Percentiles rank a stretch among this genome's conserved stretches.
These are phyloP conservation scores for Penicillium nucicola DNA, from an alignment of 495 filamentous ascomycete species.

Conservation along the genomic window DNA sequence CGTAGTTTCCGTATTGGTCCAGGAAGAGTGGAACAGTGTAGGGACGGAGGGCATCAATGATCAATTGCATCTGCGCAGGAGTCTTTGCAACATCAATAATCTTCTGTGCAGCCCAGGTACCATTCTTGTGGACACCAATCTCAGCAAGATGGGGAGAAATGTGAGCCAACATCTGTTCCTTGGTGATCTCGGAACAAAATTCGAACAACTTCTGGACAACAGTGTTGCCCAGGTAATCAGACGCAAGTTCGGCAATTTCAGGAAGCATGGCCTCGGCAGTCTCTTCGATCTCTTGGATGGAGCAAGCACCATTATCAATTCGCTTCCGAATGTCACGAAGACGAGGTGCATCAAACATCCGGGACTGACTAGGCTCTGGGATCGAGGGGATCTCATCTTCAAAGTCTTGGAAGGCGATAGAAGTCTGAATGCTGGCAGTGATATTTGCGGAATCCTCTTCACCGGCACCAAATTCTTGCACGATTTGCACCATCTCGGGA, in stretches of 20 bases:
- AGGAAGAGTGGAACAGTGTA: slow-evolving; percentile 90
- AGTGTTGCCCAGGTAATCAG: slow-evolving; percentile 96
- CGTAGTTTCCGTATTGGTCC: slow-evolving; percentile 98
- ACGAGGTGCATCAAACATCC: slow-evolving; percentile 92
- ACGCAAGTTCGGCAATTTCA: slow-evolving; percentile 90
- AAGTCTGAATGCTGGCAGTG: slow-evolving; percentile 64
- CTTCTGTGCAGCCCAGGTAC: slow-evolving; percentile 98
- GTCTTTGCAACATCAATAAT: slow-evolving; percentile 95
- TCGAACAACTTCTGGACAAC: slow-evolving; percentile 99
- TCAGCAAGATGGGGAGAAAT: slow-evolving; percentile 91
- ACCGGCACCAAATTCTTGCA: slow-evolving; percentile 81
- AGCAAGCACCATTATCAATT: slow-evolving; percentile 90
- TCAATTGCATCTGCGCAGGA: slow-evolving; percentile 75
- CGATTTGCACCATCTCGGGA: slow-evolving; percentile 79
- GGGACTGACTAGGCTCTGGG: slow-evolving; percentile 82
- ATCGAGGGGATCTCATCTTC: slow-evolving; percentile 84
- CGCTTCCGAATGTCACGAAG: slow-evolving; percentile 95
- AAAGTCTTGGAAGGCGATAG: slow-evolving; percentile 71
- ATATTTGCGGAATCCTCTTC: slow-evolving; percentile 78
- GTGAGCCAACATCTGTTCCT: slow-evolving; percentile 85
- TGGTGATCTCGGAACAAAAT: slow-evolving; percentile 83
- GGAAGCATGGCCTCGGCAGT: slow-evolving; percentile 91
- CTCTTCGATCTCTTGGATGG: slow-evolving; percentile 82
- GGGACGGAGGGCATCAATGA: slow-evolving; percentile 76
- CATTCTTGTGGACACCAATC: slow-evolving; percentile 98